Evolutionary conservation across 148 eudicot species (phyloP).

Genomic region (Vaccinium vitisidaea): DNA sequence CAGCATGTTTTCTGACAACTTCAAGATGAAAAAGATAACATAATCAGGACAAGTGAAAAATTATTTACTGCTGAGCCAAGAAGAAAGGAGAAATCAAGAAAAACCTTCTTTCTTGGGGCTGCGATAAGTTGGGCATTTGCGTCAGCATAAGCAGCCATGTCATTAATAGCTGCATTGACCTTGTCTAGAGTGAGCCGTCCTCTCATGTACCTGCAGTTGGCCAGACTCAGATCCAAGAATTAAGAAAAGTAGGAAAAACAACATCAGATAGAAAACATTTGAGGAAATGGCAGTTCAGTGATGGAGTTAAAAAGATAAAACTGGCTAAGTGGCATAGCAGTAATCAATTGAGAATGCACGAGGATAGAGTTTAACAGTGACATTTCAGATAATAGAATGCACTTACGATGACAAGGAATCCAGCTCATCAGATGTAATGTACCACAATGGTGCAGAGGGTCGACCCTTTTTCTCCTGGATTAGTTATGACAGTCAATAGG

Average conservation of each 20-base stretch:
- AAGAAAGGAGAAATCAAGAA: slow-evolving; percentile 12
- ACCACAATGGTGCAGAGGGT: slow-evolving; percentile 73
- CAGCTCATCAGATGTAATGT: slow-evolving; percentile 70
- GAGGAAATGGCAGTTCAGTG: neutral
- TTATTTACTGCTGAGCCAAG: slow-evolving; percentile 7
- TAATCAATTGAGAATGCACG: neutral
- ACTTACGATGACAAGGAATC: slow-evolving; percentile 79
- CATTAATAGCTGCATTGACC: slow-evolving; percentile 80
- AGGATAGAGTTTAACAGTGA: slow-evolving; percentile 1
- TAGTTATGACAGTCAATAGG: neutral
- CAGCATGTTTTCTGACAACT: slow-evolving; percentile 72
- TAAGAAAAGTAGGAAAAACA: neutral
- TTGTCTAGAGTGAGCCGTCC: slow-evolving; percentile 89
- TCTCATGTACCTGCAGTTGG: slow-evolving; percentile 73
- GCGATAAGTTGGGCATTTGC: slow-evolving; percentile 75
- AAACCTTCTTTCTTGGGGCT: slow-evolving; percentile 89
- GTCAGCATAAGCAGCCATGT: slow-evolving; percentile 87
- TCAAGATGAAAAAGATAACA: slow-evolving; percentile 31
- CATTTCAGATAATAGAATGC: slow-evolving; percentile 13
- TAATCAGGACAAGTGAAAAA: slow-evolving; percentile 26
- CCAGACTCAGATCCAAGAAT: slow-evolving; percentile 14
- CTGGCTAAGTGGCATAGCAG: neutral
- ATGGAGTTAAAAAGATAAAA: neutral
- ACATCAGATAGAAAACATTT: neutral
- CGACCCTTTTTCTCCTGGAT: slow-evolving; percentile 83